Evolutionary conservation across 768 basidiomycete genomes (phyloP), one percentile per base, ranked within the genome.

Genomic region (Hericium erinaceus): DNA sequence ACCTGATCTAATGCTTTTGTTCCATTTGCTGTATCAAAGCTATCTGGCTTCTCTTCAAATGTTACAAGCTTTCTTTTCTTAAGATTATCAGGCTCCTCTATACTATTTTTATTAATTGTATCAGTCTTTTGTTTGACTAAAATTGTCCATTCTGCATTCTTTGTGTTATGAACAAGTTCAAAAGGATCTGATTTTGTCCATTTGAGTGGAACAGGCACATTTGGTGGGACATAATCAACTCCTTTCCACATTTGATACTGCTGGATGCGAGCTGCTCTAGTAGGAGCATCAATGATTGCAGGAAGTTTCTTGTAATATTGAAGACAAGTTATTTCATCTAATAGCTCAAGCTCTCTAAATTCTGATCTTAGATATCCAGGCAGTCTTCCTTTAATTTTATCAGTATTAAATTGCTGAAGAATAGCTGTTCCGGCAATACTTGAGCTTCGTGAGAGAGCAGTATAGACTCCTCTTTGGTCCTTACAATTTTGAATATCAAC

Each of bases 361-460:
- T 68, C 63, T 56, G 60, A 52, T 10, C 62, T 41, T 15, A 66
- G 49, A 44, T 48, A 54, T 10, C 58, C 57, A 8, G 58, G 39
- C 1, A 62, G 22, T 4, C 65, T 60, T 13, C 57, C 56, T 10
- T 12, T 56, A 12, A 65, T 52, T 22, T 60, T 58, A 1, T 12
- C n/a, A 7, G 15, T 4, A 58, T 58, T 49, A 44, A 61, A 65
- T 3, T 10, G 22, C 40, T 60, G 58, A 9, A 67, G 13, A 38
- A 67, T 59, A 5, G 61, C 16, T 7, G 64, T 65, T 4, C 64
- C 62, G 0, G 50, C 11, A 12, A 54, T 33, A 8, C 54, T 51
- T 2, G 64, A 50, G 18, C 64, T 58, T 16, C 61, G 52, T 1
- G 65, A 68, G 10, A 68, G 48, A 28, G 56, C 58, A 3, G 67